phyloP scores from a whole-genome alignment of 2,329 filamentous ascomycete genomes.

The Leptographium flavum region DNA sequence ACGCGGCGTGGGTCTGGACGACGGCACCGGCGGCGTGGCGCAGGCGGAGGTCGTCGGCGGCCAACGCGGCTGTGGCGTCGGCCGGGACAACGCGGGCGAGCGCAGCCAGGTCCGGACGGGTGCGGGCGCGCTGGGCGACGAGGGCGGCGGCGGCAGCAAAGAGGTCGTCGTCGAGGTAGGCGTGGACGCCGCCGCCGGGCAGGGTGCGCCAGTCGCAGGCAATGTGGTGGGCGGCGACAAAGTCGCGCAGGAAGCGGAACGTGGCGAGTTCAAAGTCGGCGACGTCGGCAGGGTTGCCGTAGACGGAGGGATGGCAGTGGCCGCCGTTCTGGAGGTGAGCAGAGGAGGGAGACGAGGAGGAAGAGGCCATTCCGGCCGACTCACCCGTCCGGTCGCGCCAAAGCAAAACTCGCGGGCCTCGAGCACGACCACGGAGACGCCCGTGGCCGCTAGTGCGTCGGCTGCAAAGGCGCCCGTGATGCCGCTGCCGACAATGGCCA shows the following conservation, averaged over 20 bases:
- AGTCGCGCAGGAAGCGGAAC: constrained; percentile 41
- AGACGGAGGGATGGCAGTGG: constrained; percentile 62
- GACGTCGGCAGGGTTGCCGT: constrained; percentile 43
- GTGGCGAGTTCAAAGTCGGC: constrained; percentile 61
- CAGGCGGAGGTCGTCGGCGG: constrained; percentile 34
- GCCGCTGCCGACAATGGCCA: constrained; percentile 61
- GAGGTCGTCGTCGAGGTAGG: constrained; percentile 41
- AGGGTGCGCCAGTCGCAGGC: constrained; percentile 56
- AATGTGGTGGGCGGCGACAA: constrained; percentile 43
- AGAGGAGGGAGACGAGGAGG: background rate
- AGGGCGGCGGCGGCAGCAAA: constrained; percentile 35
- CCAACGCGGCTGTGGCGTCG: constrained; percentile 20
- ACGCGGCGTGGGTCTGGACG: constrained; percentile 49
- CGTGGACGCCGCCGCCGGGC: constrained; percentile 41
- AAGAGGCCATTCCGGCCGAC: no score
- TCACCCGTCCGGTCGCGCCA: constrained; percentile 68
- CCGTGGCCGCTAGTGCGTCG: constrained; percentile 37
- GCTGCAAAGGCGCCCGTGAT: constrained; percentile 65
- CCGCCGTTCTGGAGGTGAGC: constrained; percentile 40
- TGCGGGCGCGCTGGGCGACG: constrained; percentile 33
- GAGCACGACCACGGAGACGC: constrained; percentile 49
- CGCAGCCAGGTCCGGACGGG: constrained; percentile 42
- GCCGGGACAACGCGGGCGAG: constrained; percentile 24
- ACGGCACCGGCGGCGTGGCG: constrained; percentile 47
- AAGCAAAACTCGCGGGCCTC: constrained; percentile 70